Evolutionary conservation across 441 rosid genomes (phyloP).

Genomic region (Pelargonium australe): DNA sequence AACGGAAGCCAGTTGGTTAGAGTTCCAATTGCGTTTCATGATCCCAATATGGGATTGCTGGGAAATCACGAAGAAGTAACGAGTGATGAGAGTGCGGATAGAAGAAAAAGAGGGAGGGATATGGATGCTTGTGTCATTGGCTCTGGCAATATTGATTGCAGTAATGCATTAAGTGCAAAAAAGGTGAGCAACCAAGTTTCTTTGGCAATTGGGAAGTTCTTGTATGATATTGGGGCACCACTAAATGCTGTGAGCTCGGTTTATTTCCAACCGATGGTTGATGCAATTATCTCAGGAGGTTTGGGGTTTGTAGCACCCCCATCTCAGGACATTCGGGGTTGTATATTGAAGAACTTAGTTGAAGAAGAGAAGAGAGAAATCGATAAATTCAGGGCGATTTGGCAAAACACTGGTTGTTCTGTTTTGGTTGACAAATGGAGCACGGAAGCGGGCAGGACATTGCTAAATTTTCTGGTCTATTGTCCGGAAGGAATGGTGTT

Average conservation of each 20-base stretch:
- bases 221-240: slow-evolving; percentile 77
- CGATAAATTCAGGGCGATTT: slow-evolving; percentile 32
- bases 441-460: slow-evolving; percentile 38
- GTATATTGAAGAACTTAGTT: slow-evolving; percentile 60
- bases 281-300: slow-evolving; percentile 52
- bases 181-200: slow-evolving; percentile 33
- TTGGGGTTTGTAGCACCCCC: slow-evolving; percentile 42
- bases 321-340: slow-evolving; percentile 58
- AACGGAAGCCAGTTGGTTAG: slow-evolving; percentile 25
- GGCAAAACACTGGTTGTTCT: slow-evolving; percentile 81
- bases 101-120: slow-evolving; percentile 40
- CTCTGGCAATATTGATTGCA: slow-evolving; percentile 13
- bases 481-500: slow-evolving; percentile 68
- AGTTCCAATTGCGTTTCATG: slow-evolving; percentile 20
- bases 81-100: slow-evolving; percentile 35
- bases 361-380: slow-evolving; percentile 63
- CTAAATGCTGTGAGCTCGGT: slow-evolving; percentile 55
- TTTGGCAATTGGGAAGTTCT: slow-evolving; percentile 57
- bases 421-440: slow-evolving; percentile 61
- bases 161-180: slow-evolving; percentile 23
- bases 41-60: slow-evolving; percentile 28
- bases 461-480: slow-evolving; percentile 55
- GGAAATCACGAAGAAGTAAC: slow-evolving; percentile 32
- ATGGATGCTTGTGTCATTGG: slow-evolving; percentile 26
- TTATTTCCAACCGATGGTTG: slow-evolving; percentile 62